Base-by-base conservation (phyloP, 129 eudicot genomes). In the Rutidosis leptorrhynchoides region DNA sequence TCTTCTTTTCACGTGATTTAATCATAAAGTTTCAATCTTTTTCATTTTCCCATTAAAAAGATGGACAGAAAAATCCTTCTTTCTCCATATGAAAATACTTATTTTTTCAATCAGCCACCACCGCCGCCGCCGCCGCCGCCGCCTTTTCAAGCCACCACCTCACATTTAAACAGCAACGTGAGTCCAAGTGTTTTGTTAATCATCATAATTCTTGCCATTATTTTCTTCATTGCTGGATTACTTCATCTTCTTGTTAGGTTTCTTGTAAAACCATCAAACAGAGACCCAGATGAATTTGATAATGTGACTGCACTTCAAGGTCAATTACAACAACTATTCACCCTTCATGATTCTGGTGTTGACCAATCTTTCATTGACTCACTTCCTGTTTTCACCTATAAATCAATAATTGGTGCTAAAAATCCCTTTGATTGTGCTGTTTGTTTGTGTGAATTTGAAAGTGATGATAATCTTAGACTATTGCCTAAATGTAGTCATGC, bases 371-470 rank as follows among this genome's bases (percentile, higher is more conserved):
- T 81, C 62, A 93, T 93, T 43, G 98, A 93, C 64, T 58, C 98
- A 3, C 85, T 93, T 51, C 96, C 98, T 65, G 78, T 88, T 3
- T 93, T 93, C 56, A 76, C 53, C 46, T 93, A 93, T 80, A 93
- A 83, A 10, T 78, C 91, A 7, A 85, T 93, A 22, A 79, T 86
- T 22, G 98, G 98, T 11, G 79, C 79, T 4, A 92, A 85, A 52
- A 80, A 77, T 77, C 98, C 98, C 19, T 88, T 92, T 76, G 98
- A 92, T 77, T 92, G 98, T 82, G 98, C 98, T 74, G 98, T 92
- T 62, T 92, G 98, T 76, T 78, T 92, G 65, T 92, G 89, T 74
- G 98, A 92, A 69, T 92, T 85, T 75, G 95, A 88, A 64, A 65
- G 75, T 32, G 96, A 88, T 19, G 95, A 93, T 79, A 82, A 83